These are phyloP conservation scores for Microsporum audouinii DNA, from an alignment of 2,329 filamentous ascomycete species.

Conservation along the genomic window DNA sequence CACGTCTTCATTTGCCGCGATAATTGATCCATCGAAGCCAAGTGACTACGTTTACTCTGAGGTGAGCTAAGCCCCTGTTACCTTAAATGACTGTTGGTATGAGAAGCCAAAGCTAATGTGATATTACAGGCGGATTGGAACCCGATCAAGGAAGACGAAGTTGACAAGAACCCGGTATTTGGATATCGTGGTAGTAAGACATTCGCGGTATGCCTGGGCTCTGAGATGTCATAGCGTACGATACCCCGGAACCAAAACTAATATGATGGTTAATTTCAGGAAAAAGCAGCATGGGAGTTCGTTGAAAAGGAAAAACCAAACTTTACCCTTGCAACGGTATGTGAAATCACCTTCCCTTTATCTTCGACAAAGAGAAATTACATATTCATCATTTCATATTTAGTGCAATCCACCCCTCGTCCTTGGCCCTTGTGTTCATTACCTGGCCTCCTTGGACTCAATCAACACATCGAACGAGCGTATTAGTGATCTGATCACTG, in stretches of 20 bases:
- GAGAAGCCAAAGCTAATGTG: neutral
- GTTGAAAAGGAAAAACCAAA: slow-evolving; percentile 44
- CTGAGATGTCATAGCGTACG: neutral
- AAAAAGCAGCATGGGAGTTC: slow-evolving; percentile 56
- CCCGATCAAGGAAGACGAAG: slow-evolving; percentile 34
- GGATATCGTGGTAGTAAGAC: slow-evolving; percentile 47
- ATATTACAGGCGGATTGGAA: slow-evolving; percentile 31
- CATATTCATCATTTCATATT: neutral
- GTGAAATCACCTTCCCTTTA: slow-evolving; percentile 1
- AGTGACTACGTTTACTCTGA: slow-evolving; percentile 22
- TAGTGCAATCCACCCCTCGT: slow-evolving; percentile 46
- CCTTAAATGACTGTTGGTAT: neutral
- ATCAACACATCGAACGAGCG: slow-evolving; percentile 65
- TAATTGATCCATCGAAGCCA: slow-evolving; percentile 40
- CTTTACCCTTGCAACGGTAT: slow-evolving; percentile 50
- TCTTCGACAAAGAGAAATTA: neutral
- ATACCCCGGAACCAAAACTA: neutral
- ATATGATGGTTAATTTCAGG: slow-evolving; percentile 19
- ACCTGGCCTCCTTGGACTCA: slow-evolving; percentile 49
- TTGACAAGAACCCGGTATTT: slow-evolving; percentile 22
- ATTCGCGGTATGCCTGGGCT: slow-evolving; percentile 20
- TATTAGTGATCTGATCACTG: slow-evolving; percentile 52
- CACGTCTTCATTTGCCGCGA: slow-evolving; percentile 58
- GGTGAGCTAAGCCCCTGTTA: neutral
- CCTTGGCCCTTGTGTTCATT: slow-evolving; percentile 53